Base-by-base conservation (phyloP, 768 basidiomycete genomes). In the Roridomyces roridus region DNA sequence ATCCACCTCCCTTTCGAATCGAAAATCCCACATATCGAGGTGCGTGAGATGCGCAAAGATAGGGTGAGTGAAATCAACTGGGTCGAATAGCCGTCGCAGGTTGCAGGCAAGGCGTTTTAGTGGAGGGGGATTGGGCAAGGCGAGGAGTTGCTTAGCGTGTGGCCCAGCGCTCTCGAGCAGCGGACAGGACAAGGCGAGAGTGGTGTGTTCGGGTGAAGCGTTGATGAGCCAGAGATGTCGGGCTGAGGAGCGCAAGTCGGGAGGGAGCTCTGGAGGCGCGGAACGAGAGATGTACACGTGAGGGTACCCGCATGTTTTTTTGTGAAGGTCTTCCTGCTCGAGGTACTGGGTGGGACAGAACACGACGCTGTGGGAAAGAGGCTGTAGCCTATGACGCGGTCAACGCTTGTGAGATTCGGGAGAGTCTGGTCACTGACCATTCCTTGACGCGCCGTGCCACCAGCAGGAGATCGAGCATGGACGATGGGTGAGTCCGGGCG, bases 121-220 rank as follows among this genome's bases (percentile, higher is more conserved):
- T 6, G 41, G 41, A 8, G 25, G 5, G 17, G 4, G 20, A 7
- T 42, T 24, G 41, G n/a, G n/a, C n/a, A 42, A 21, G 6, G 7
- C 18, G 47, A 24, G 35, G 35, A 48, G 31, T 17, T 25, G 14
- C 24, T 48, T n/a, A 11, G 34, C n/a, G n/a, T n/a, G n/a, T n/a
- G 36, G 29, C 23, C 35, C 14, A 37, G 18, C n/a, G n/a, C 26
- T 7, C 18, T 24, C 17, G 34, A 25, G 23, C 35, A 48, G 35
- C 34, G 4, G 47, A 48, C 11, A 48, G 47, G 24, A 39, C 47
- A 48, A n/a, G n/a, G n/a, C n/a, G n/a, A n/a, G n/a, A n/a, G n/a
- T n/a, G n/a, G n/a, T n/a, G n/a, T n/a, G n/a, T n/a, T n/a, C n/a
- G n/a, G n/a, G n/a, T n/a, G n/a, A n/a, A n/a, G n/a, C n/a, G n/a